Evolutionary conservation across 371 early-diverging fungal species (phyloP), one percentile per base, ranked within the genome.

Genomic region (Haplosporangium sp.): DNA sequence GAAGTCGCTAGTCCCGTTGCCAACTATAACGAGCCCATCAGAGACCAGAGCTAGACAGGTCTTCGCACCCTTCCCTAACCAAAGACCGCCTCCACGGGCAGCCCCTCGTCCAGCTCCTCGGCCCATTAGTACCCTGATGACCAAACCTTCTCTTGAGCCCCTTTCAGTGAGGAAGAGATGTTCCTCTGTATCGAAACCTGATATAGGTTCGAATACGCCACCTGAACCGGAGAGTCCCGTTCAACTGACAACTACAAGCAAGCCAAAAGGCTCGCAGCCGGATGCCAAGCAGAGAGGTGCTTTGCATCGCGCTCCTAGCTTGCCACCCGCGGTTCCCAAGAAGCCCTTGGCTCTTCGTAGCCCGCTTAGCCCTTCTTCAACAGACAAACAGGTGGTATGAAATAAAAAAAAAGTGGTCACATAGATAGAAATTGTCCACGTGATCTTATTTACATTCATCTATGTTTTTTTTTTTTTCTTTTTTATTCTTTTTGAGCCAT

Each of bases 301-400:
- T 5, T 37, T 47, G 9, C 42, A 45, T 8, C 61, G 56, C 47
- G 14, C 75, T 1, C 69, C 69, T 0, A 58, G 57, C 38, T 7
- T 29, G 3, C 56, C 69, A 13, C 75, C 75, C 12, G 62, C 36
- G 48, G 55, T 75, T 8, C 75, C 75, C 51, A 75, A 69, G 69
- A 75, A 75, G 51, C 75, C 75, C 5, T 1, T 62, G 16, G 65
- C 66, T 5, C 55, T 75, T 20, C 43, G 75, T 20, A 65, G 62
- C 18, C 54, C 64, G 2, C 55, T 48, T 43, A 61, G 58, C 20
- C 54, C 62, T n/a, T 42, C 60, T 2, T 36, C 51, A 7, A 14
- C 20, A 18, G 36, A 47, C 56, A 18, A 38, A 51, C 38, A 42
- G 37, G 21, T 13, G 53, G 9, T 37, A 40, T 21, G 16, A 40